Base-by-base conservation (phyloP, 495 filamentous ascomycete species). In the Astrothelium subdiscretum region DNA sequence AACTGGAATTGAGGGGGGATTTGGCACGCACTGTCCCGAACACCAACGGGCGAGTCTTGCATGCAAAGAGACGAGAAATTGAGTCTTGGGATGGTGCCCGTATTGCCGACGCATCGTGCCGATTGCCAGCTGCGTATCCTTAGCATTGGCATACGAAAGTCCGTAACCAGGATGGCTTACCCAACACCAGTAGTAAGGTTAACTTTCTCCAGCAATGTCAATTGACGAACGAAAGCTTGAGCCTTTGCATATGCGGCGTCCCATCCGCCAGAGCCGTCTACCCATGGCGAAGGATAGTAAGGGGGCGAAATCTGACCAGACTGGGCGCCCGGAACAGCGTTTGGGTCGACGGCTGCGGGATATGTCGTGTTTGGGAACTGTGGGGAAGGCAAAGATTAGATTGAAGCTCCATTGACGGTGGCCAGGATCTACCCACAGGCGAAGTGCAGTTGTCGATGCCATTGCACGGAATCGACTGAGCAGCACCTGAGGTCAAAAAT, bases 111-210 rank as follows among this genome's bases (percentile, higher is more conserved):
- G 69, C 91, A 95, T 68, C 81, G 80, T 62, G 88, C 89, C 29
- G 80, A 77, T 66, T 80, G 70, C 91, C 91, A 96, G 13, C 88
- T 90, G 63, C 62, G 10, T 6, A 24, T 10, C 42, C 31, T n/a
- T 20, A 18, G 13, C 32, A 18, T 18, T 43, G 10, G 31, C 29
- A 3, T 24, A 10, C 13, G 3, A 15, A 12, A 38, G 24, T 2
- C n/a, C 2, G 6, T 29, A 13, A 18, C 3, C 2, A n/a, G 2
- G 10, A 54, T 20, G 29, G 74, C 80, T 74, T 69, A 90, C 79
- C 91, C 91, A 64, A 86, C 79, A 72, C 91, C 91, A 11, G 90
- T 95, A 1, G 91, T 95, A 63, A 97, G 68, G 68, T 97, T 97
- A 71, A 96, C 88, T 78, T 96, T 96, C 77, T 96, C 91, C 12